Evolutionary conservation across 257 asterid species (phyloP).

Genomic region (Primulina tabacum): DNA sequence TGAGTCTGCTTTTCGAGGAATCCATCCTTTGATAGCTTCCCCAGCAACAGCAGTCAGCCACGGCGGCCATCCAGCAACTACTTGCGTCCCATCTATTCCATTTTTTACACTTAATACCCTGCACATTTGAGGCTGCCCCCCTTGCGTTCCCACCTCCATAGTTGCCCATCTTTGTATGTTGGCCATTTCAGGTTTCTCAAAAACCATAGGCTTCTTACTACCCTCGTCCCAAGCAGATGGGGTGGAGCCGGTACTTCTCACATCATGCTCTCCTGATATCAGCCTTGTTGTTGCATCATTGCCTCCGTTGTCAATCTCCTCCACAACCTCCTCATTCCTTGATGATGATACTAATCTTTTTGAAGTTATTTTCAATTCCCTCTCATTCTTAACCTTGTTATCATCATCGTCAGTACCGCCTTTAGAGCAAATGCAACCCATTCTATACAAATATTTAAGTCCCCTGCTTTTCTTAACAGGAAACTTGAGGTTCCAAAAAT

Average conservation of each 20-base stretch:
- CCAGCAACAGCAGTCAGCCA: conserved; percentile 88
- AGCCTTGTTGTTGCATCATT: conserved; percentile 59
- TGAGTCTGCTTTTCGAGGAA: conserved; percentile 84
- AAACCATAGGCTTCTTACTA: conserved; percentile 38
- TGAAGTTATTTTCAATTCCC: conserved; percentile 46
- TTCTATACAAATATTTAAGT: conserved; percentile 35
- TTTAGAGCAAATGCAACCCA: conserved; percentile 90
- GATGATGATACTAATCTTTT: conserved; percentile 47
- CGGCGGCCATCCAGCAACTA: conserved; percentile 87
- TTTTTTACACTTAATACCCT: conserved; percentile 51
- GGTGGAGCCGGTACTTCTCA: conserved; percentile 61
- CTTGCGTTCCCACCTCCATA: conserved; percentile 28
- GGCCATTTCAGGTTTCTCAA: conserved; percentile 37
- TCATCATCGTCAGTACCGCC: conserved; percentile 40
- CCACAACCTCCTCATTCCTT: conserved; percentile 46
- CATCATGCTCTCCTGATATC: conserved; percentile 51
- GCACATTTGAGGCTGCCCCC: conserved; percentile 54
- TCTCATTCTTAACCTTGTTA: conserved; percentile 41
- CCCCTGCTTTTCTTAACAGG: conserved; percentile 52
- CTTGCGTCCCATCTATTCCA: conserved; percentile 78
- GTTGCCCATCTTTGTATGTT: conserved; percentile 31
- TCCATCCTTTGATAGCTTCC: conserved; percentile 93
- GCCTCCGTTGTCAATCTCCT: conserved; percentile 59
- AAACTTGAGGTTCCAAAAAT: conserved; percentile 37
- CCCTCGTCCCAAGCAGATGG: conserved; percentile 50